These are phyloP conservation scores for Dioszegia crocea DNA, from an alignment of 768 basidiomycete genomes.

Conservation along the genomic window DNA sequence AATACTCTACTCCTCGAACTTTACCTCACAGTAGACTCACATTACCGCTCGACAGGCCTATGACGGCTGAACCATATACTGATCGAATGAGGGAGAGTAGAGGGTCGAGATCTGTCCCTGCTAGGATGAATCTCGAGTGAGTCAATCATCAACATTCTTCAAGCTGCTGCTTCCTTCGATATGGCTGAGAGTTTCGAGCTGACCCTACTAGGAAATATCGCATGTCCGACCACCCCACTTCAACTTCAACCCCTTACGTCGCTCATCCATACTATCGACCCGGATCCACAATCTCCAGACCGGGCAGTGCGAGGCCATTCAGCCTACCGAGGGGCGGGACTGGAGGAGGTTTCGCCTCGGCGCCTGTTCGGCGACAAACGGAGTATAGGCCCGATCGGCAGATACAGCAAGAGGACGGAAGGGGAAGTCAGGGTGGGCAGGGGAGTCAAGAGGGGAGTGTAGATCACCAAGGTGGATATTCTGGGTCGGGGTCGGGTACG, in stretches of 20 bases:
- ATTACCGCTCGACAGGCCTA: not conserved
- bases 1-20: conserved; percentile 1
- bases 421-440: no score
- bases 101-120: not conserved
- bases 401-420: no score
- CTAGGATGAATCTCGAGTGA: not conserved
- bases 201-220: not conserved
- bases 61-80: not conserved
- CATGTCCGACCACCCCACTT: not conserved
- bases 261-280: not conserved
- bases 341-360: not conserved
- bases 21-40: not conserved
- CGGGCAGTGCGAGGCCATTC: not conserved
- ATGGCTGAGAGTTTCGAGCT: no score
- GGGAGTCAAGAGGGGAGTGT: no score
- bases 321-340: not conserved
- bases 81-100: not conserved
- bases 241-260: not conserved
- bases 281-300: not conserved
- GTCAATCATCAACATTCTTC: not conserved
- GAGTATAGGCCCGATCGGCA: not conserved
- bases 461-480: no score
- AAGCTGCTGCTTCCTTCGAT: no score
- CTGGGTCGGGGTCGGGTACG: no score
- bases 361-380: no score